These are phyloP conservation scores for Acacia melanoxylon DNA, from an alignment of 306 rosid species.

Conservation along the genomic window DNA sequence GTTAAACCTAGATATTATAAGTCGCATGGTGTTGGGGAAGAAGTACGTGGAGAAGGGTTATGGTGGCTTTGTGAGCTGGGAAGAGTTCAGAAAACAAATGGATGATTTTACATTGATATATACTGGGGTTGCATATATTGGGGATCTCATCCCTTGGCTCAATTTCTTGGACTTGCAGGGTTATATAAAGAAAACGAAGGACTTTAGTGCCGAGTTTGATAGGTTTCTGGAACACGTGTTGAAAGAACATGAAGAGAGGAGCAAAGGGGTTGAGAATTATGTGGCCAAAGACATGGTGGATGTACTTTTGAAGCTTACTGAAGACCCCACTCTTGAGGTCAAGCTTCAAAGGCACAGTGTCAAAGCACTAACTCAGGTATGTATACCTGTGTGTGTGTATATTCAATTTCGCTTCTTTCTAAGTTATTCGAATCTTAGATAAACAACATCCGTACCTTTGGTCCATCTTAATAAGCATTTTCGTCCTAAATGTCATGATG, in stretches of 20 bases:
- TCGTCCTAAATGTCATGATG: too few species aligned
- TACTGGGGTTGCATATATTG: too few species aligned
- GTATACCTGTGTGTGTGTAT: too few species aligned
- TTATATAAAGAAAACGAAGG: constrained; percentile 60
- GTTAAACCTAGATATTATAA: constrained; percentile 54
- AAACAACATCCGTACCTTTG: too few species aligned
- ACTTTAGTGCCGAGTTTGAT: constrained; percentile 50
- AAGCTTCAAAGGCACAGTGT: too few species aligned
- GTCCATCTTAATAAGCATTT: too few species aligned
- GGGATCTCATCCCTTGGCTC: constrained; percentile 56
- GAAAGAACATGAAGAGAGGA: constrained; percentile 49
- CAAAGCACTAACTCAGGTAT: constrained; percentile 47
- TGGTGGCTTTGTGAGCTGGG: constrained; percentile 20
- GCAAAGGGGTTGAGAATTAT: constrained; percentile 33
- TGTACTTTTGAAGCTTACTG: constrained; percentile 51
- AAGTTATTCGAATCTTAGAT: too few species aligned
- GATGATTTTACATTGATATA: too few species aligned
- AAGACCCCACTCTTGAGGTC: constrained; percentile 30
- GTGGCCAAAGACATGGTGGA: constrained; percentile 58
- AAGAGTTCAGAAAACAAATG: too few species aligned
- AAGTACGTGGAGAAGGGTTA: constrained; percentile 45
- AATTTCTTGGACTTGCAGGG: constrained; percentile 67
- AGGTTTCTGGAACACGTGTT: constrained; percentile 57
- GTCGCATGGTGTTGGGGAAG: constrained; percentile 64
- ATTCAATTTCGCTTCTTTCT: background rate